Base-by-base conservation (phyloP, 2,329 filamentous ascomycete genomes). In the Talaromyces amestolkiae region DNA sequence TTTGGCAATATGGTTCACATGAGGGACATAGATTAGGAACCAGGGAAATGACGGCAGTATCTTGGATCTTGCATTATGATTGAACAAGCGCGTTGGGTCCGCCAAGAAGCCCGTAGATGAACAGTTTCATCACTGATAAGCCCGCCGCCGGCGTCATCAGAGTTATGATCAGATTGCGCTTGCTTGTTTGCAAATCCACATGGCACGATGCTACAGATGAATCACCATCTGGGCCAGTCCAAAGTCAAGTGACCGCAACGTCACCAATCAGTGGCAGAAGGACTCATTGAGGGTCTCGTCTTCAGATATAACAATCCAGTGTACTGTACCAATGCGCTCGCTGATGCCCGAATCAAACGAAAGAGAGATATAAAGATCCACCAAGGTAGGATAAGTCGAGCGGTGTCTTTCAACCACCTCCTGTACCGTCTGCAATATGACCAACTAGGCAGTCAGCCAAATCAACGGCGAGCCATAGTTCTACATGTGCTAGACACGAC, bases 401-500 rank as follows among this genome's bases (percentile, higher is more conserved):
- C 68, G 69, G 69, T 68, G 65, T 67, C 45, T 68, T 70, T 70
- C 69, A 58, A 70, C 66, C 67, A 73, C 71, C 69, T 69, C 65
- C 61, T 64, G 73, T 74, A 75, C 68, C 71, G 73, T 73, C 74
- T 71, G 73, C 74, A 70, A 67, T 70, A 68, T 69, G 43, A 68
- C 66, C 22, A 68, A 70, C 67, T 69, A 69, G 60, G 70, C 67
- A 65, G 84, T 84, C 86, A 85, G 83, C 82, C 83, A 86, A 83
- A 83, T 83, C 75, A 77, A 31, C 3, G 37, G 77, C 78, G 70
- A 70, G 72, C 76, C 68, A 69, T 68, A 63, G 61, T 63, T 65
- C 68, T 69, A 77, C 73, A 75, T 77, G 72, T 76, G 81, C 82
- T 80, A 79, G 83, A 84, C 83, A 76, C 77, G 81, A 84, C 81